Conservation (phyloP, 108 stramenopile species). For the Cyclostephanos tholiformis region DNA sequence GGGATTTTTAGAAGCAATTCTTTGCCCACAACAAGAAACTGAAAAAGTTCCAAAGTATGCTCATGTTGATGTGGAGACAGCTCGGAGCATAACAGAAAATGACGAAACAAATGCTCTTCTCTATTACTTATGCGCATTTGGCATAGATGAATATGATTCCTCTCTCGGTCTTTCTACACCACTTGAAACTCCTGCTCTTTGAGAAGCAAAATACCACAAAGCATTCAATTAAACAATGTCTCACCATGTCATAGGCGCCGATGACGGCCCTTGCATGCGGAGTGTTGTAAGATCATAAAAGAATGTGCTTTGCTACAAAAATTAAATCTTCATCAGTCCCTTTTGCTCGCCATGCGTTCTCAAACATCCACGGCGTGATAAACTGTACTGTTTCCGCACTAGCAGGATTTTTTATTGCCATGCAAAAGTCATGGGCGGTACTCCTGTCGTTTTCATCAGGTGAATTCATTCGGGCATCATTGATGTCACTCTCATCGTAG, state of each 20-base stretch:
- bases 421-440: constrained; percentile 23
- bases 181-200: neutral
- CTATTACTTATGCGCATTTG: constrained; percentile 43
- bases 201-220: neutral
- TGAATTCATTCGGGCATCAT: constrained; percentile 25
- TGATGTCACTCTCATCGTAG: constrained; percentile 35
- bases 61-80: constrained; percentile 13
- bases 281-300: neutral
- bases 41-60: constrained; percentile 10
- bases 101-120: constrained; percentile 37
- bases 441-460: constrained; percentile 10
- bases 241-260: neutral
- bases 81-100: constrained; percentile 8
- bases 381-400: constrained; percentile 31
- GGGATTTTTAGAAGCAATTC: constrained; percentile 35
- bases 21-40: constrained; percentile 8
- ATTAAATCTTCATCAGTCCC: constrained; percentile 85
- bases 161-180: neutral
- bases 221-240: neutral
- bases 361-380: constrained; percentile 55
- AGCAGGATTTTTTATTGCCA: constrained; percentile 54
- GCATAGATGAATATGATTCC: constrained; percentile 13
- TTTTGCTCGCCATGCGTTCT: constrained; percentile 66
- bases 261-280: neutral
- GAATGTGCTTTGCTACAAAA: constrained; percentile 44